Evolutionary conservation across 2,329 filamentous ascomycete species (phyloP).

Genomic region (Monosporascus sp.): DNA sequence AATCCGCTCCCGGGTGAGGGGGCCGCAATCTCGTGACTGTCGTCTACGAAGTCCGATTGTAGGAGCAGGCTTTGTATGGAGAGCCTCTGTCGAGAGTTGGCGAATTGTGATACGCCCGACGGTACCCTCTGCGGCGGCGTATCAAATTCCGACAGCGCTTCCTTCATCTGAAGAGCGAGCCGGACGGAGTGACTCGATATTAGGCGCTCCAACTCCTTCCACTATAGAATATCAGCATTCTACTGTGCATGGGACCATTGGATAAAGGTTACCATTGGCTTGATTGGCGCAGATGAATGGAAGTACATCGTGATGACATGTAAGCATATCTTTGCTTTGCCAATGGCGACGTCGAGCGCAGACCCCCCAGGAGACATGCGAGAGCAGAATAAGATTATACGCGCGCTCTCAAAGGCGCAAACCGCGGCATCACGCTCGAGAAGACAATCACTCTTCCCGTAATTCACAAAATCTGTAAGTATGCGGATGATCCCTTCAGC

Average conservation of each 20-base stretch:
- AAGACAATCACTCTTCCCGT: slow-evolving; percentile 19
- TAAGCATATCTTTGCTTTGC: slow-evolving; percentile 22
- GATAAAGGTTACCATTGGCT: slow-evolving; percentile 17
- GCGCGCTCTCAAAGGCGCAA: slow-evolving; percentile 36
- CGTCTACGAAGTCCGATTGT: slow-evolving; percentile 34
- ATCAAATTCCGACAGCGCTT: slow-evolving; percentile 15
- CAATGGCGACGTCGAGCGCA: slow-evolving; percentile 17
- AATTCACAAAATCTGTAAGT: slow-evolving; percentile 22
- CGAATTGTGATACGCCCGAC: slow-evolving; percentile 22
- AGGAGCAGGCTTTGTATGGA: slow-evolving; percentile 35
- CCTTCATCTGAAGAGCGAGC: slow-evolving; percentile 17
- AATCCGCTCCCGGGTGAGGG: slow-evolving; percentile 13
- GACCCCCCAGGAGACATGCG: slow-evolving; percentile 12
- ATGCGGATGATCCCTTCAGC: slow-evolving; percentile 33
- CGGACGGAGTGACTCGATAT: slow-evolving; percentile 22
- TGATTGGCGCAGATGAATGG: slow-evolving; percentile 22
- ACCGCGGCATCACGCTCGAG: slow-evolving; percentile 37
- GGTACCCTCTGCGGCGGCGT: slow-evolving; percentile 8
- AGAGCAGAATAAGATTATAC: slow-evolving; percentile 30
- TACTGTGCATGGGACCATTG: not conserved
- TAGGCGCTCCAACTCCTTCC: slow-evolving; percentile 21
- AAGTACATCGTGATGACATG: slow-evolving; percentile 21
- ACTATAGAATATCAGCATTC: slow-evolving; percentile 8
- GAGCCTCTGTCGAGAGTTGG: slow-evolving; percentile 27
- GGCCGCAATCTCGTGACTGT: slow-evolving; percentile 28